Base-by-base conservation (phyloP, 371 early-diverging fungal genomes). In the Syncephalis plumigaleata region DNA sequence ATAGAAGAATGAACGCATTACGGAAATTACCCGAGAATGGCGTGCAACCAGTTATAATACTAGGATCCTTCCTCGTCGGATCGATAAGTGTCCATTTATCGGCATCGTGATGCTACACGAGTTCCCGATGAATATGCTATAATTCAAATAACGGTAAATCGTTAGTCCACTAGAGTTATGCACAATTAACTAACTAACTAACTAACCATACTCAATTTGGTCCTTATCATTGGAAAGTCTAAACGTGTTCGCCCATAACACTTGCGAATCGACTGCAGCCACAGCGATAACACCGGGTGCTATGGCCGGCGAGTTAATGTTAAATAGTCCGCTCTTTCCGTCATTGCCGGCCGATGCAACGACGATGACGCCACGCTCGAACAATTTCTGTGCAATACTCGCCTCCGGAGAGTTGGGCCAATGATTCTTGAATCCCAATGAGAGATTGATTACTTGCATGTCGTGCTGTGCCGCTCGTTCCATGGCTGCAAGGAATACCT, bases 371-470 rank as follows among this genome's bases (percentile, higher is more conserved):
- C 64, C 64, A 9, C 49, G 44, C 20, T 25, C 31, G 24, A 60
- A 57, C 5, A 82, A 63, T 2, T 64, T 57, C 36, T 71, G 53
- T 2, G 73, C 74, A 0, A 71, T 65, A 4, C 62, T 55, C 0
- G 78, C 59, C 13, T 65, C 55, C 9, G 73, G 63, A 51, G 70
- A 68, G 26, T 74, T 67, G 42, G 58, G 54, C 73, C 75, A 82
- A 37, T 63, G 67, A 49, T 67, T 66, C 13, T 68, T 63, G 5
- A 67, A 68, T 24, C 89, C 89, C 39, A 87, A 53, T 50, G 81
- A 80, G 50, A 87, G 63, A 58, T 75, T 82, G 48, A 82, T 75
- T 17, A 82, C 53, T 37, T 80, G 67, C 55, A 67, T 75, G 17
- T 67, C 60, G 46, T 74, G 80, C 1, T 51, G 55, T 51, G 65